Evolutionary conservation across 2,329 filamentous ascomycete species (phyloP).

Genomic region (Paraphoma chrysanthemicola): DNA sequence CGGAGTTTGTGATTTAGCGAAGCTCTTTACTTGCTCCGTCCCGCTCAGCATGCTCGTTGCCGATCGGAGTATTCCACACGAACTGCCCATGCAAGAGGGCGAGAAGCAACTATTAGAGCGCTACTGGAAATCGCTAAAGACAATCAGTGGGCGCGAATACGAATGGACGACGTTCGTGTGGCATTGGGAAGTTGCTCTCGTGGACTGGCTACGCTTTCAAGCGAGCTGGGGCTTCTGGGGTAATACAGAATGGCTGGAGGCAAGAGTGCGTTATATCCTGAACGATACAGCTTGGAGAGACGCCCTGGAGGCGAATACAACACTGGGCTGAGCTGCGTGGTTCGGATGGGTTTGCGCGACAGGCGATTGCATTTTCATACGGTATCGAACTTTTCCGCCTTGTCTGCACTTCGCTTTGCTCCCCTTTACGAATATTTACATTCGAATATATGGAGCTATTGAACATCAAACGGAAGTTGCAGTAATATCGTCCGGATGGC

Average conservation of each 20-base stretch:
- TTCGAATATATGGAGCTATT: too few relatives aligned
- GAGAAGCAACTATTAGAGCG: slow-evolving; percentile 60
- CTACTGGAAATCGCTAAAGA: slow-evolving; percentile 55
- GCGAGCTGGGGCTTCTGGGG: slow-evolving; percentile 50
- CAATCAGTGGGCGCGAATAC: slow-evolving; percentile 51
- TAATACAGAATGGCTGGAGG: slow-evolving; percentile 45
- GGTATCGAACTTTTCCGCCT: too few relatives aligned
- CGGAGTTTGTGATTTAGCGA: slow-evolving; percentile 71
- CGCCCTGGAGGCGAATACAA: slow-evolving; percentile 2
- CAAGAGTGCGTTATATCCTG: slow-evolving; percentile 37
- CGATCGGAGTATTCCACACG: slow-evolving; percentile 39
- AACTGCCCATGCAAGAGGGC: slow-evolving; percentile 58
- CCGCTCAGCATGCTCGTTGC: slow-evolving; percentile 60
- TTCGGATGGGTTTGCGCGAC: too few relatives aligned
- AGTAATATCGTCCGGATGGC: neutral
- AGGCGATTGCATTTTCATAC: too few relatives aligned
- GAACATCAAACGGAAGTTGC: too few relatives aligned
- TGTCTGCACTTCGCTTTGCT: too few relatives aligned
- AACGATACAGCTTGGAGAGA: slow-evolving; percentile 30
- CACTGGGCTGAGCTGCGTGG: neutral
- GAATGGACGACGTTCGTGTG: slow-evolving; percentile 61
- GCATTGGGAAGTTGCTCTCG: slow-evolving; percentile 72
- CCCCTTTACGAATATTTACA: too few relatives aligned
- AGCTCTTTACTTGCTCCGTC: slow-evolving; percentile 71
- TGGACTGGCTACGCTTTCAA: slow-evolving; percentile 67